These are phyloP conservation scores for Diospyros kaki DNA, from an alignment of 148 eudicot species.

Conservation along the genomic window DNA sequence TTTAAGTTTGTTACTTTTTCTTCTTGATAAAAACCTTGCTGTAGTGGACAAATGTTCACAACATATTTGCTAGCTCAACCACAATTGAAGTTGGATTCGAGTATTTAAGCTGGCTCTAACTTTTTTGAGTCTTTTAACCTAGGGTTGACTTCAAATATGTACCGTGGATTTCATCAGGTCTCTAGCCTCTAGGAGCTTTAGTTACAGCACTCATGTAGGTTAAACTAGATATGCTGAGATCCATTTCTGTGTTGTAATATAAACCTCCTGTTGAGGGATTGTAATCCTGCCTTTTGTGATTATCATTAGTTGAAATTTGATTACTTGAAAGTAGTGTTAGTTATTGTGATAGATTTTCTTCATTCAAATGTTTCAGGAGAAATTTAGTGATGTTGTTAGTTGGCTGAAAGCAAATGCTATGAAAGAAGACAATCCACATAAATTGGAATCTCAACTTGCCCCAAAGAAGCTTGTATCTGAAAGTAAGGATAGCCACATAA, in stretches of 20 bases:
- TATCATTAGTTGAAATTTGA: background rate
- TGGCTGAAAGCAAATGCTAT: constrained; percentile 73
- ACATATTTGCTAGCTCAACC: background rate
- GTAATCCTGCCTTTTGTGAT: background rate
- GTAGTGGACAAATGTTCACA: background rate
- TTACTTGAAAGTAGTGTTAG: background rate
- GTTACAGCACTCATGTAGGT: no score
- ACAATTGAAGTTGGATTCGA: background rate
- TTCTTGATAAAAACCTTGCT: background rate
- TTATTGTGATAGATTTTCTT: background rate
- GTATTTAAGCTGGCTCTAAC: background rate
- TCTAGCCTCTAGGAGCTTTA: background rate
- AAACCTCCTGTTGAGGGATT: background rate
- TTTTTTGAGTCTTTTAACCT: background rate
- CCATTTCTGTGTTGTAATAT: background rate
- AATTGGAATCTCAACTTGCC: constrained; percentile 29
- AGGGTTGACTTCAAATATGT: background rate
- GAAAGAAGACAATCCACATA: constrained; percentile 39
- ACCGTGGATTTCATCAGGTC: background rate
- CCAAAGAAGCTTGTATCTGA: constrained; percentile 34
- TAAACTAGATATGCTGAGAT: background rate
- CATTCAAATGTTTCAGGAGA: constrained; percentile 44
- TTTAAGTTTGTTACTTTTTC: background rate
- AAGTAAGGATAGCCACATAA: constrained; percentile 35
- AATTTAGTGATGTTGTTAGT: constrained; percentile 74